Base-by-base conservation (phyloP, 805 yeast genomes). In the Myxozyma geophila region DNA sequence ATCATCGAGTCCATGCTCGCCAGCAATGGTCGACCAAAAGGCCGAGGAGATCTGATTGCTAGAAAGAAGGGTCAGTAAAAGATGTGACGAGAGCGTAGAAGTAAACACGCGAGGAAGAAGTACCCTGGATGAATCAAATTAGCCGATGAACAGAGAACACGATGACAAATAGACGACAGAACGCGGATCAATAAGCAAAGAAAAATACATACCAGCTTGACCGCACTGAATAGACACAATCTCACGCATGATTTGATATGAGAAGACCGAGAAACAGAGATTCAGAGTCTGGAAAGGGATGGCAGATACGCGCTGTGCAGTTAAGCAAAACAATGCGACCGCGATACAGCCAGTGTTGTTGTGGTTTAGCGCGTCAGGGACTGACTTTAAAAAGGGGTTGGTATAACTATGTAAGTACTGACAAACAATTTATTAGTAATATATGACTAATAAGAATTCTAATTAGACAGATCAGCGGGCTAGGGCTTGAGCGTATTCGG, bases 141-240 rank as follows among this genome's bases (percentile, higher is more conserved):
- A 53, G 48, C 19, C 12, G 9, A 12, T 17, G 17, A 36, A 36
- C 28, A 15, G 33, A 36, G 23, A 35, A 37, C 35, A 19, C 10
- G 47, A 28, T 1, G 12, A 48, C 46, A n/a, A n/a, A 37, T 10
- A 37, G 28, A 13, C 12, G 53, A 52, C 15, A 54, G 37, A 53
- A 17, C 13, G 44, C 55, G 43, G 50, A 10, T 19, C n/a, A 35
- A 59, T 23, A 43, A 39, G 35, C 23, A 55, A 37, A 21, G 17
- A 40, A 7, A n/a, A 46, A 19, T 23, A 50, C 58, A 36, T 65
- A 75, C 81, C 81, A 51, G 81, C 81, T 62, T 78, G 81, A 17
- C 81, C 81, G 63, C 78, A 75, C 70, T 79, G 81, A 58, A 79
- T 72, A 37, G 82, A 78, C 13, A 79, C 78, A 62, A 78, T 78